Base-by-base conservation (phyloP, 2,329 filamentous ascomycete genomes). In the Parastagonospora nodorum region DNA sequence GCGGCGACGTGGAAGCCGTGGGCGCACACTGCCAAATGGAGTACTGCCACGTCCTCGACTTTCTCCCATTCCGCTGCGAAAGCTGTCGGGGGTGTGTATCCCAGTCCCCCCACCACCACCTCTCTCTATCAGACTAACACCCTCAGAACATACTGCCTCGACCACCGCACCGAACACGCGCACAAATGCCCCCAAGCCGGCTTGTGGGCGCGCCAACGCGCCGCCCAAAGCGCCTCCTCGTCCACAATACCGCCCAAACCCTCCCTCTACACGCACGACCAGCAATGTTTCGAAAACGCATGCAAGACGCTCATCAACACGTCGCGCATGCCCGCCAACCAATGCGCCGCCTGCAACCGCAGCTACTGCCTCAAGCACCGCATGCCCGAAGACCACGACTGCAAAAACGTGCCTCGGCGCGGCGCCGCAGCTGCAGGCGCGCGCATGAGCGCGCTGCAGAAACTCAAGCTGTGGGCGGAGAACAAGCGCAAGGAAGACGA, bases 21-120 rank as follows among this genome's bases (percentile, higher is more conserved):
- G 94, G 94, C 74, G 85, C 85, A 55, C 92, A 97, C 79, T 99
- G 94, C 82, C 86, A 97, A 74, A 88, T 89, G 76, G 80, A 88
- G 59, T 95, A 91, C 80, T 99, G 94, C 81, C 88, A 92, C 72
- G 89, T 94, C 71, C 89, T 97, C 53, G 94, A 97, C 76, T 97
- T 99, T 74, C 85, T 99, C 4, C 94, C 94, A 4, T 97, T 97
- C 75, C 83, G 86, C 69, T 99, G 94, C 78, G 90, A 95, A 72
- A 94, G 89, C 62, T 99, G 94, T 77, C 83, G 78, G 66, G 80
- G 81, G 77, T 80, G 66, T 35, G 69, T 29, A 31, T 30, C 19
- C 61, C 10, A 8, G 28, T 12, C 2, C 15, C 12, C 11, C 32
- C 16, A 42, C 40, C 29, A 4, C 16, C 24, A 11, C n/a, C 10